phyloP scores from a whole-genome alignment of 2,329 filamentous ascomycete species.

The Diaporthe velutina region DNA sequence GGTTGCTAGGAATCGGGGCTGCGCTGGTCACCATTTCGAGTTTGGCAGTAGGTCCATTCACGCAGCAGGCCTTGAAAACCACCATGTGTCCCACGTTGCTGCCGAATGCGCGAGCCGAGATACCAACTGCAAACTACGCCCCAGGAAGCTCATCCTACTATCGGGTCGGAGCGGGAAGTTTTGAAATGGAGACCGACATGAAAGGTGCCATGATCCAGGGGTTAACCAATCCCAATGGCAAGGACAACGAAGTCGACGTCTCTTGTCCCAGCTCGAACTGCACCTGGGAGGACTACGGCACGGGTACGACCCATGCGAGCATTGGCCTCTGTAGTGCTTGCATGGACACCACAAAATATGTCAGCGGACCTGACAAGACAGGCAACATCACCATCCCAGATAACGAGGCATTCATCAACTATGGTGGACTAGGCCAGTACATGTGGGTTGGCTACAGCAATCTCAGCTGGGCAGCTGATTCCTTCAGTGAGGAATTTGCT shows the following conservation, averaged over 20 bases:
- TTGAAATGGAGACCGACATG: slow-evolving; percentile 47
- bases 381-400: slow-evolving; percentile 43
- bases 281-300: slow-evolving; percentile 41
- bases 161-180: slow-evolving; percentile 41
- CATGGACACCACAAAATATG: slow-evolving; percentile 43
- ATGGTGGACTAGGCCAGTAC: slow-evolving; percentile 33
- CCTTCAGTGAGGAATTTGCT: slow-evolving; percentile 41
- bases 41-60: slow-evolving; percentile 48
- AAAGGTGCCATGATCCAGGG: slow-evolving; percentile 49
- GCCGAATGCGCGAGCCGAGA: slow-evolving; percentile 20
- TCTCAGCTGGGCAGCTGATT: slow-evolving; percentile 39
- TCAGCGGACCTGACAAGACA: slow-evolving; percentile 24
- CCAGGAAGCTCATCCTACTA: slow-evolving; percentile 40
- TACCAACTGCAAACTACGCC: slow-evolving; percentile 32
- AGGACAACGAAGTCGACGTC: slow-evolving; percentile 42
- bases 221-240: slow-evolving; percentile 44
- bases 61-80: slow-evolving; percentile 48
- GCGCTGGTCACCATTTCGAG: slow-evolving; percentile 46
- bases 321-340: slow-evolving; percentile 46
- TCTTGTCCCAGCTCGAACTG: slow-evolving; percentile 45
- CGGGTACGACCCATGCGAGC: slow-evolving; percentile 44
- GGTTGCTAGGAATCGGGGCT: slow-evolving; percentile 40
- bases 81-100: slow-evolving; percentile 42
- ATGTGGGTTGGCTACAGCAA: slow-evolving; percentile 41
- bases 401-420: slow-evolving; percentile 41